Percentiles rank a stretch among this genome's conserved stretches.
Conservation (phyloP, 2,329 filamentous ascomycete genomes). For the Verticillium albo-atrum region DNA sequence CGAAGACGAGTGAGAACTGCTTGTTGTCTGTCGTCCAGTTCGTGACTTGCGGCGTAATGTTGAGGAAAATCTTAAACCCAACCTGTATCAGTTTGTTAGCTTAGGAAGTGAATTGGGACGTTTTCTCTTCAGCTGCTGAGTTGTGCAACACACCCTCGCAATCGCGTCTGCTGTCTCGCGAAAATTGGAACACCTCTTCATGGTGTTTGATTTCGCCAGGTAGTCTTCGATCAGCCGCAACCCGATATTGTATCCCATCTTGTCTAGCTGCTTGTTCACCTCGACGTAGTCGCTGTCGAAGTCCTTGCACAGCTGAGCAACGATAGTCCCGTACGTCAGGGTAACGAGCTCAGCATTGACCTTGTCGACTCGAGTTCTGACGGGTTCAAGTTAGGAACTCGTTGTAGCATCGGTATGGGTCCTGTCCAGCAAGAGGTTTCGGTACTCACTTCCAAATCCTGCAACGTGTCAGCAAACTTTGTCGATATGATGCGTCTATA, state of each 20-base stretch:
- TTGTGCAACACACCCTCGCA: slow-evolving; percentile 60
- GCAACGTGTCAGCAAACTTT: slow-evolving; percentile 9
- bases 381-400: slow-evolving; percentile 20
- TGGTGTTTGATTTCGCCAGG: slow-evolving; percentile 87
- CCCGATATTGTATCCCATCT: slow-evolving; percentile 99
- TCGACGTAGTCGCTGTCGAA: slow-evolving; percentile 91
- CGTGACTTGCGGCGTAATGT: slow-evolving; percentile 87
- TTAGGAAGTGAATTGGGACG: background rate
- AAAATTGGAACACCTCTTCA: slow-evolving; percentile 87
- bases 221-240: slow-evolving; percentile 96
- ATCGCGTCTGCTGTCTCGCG: slow-evolving; percentile 96
- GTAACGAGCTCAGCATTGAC: slow-evolving; percentile 97
- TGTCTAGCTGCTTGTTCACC: slow-evolving; percentile 96
- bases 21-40: slow-evolving; percentile 97
- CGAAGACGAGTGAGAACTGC: slow-evolving; percentile 92
- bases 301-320: slow-evolving; percentile 93
- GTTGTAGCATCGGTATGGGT: background rate
- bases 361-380: slow-evolving; percentile 90
- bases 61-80: slow-evolving; percentile 98
- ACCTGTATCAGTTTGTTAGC: slow-evolving; percentile 52
- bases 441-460: slow-evolving; percentile 88
- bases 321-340: slow-evolving; percentile 95
- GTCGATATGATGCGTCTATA: background rate
- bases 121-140: background rate
- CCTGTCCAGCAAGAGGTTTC: slow-evolving; percentile 2